Evolutionary conservation across 2,329 filamentous ascomycete species (phyloP).

Genomic region (Pseudodiploospora longispora): DNA sequence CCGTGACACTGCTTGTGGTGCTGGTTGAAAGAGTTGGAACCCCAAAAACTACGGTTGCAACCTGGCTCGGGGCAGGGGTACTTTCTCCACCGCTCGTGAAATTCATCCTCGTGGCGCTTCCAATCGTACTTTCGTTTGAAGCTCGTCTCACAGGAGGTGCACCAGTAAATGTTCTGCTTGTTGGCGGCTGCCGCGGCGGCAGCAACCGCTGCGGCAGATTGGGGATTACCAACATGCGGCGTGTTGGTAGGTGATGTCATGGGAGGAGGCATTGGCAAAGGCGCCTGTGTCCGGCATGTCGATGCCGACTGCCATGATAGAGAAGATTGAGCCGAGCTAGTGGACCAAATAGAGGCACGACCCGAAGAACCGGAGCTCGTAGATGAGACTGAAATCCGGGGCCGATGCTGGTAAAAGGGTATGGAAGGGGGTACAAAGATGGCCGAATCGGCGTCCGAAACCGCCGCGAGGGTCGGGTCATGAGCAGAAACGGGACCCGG

Average conservation of each 20-base stretch:
- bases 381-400: slow-evolving; percentile 40
- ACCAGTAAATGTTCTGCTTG: slow-evolving; percentile 46
- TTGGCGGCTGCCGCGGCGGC: slow-evolving; percentile 20
- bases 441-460: slow-evolving; percentile 12
- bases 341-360: slow-evolving; percentile 39
- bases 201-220: slow-evolving; percentile 19
- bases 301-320: slow-evolving; percentile 32
- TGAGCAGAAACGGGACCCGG: not conserved
- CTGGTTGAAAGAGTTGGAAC: slow-evolving; percentile 60
- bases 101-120: slow-evolving; percentile 63
- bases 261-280: slow-evolving; percentile 27
- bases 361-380: slow-evolving; percentile 42
- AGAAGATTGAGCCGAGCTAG: slow-evolving; percentile 30
- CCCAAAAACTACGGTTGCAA: slow-evolving; percentile 61
- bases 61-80: slow-evolving; percentile 55
- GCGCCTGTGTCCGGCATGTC: slow-evolving; percentile 26
- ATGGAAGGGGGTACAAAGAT: slow-evolving; percentile 28
- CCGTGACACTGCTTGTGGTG: slow-evolving; percentile 59
- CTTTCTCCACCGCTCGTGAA: slow-evolving; percentile 60
- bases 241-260: slow-evolving; percentile 18
- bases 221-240: slow-evolving; percentile 24
- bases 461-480: not conserved
- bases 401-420: slow-evolving; percentile 31
- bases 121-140: slow-evolving; percentile 62
- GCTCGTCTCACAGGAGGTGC: slow-evolving; percentile 53